Conservation (phyloP, 1,284 basidiomycete genomes). For the Sanguinoderma infundibulare region DNA sequence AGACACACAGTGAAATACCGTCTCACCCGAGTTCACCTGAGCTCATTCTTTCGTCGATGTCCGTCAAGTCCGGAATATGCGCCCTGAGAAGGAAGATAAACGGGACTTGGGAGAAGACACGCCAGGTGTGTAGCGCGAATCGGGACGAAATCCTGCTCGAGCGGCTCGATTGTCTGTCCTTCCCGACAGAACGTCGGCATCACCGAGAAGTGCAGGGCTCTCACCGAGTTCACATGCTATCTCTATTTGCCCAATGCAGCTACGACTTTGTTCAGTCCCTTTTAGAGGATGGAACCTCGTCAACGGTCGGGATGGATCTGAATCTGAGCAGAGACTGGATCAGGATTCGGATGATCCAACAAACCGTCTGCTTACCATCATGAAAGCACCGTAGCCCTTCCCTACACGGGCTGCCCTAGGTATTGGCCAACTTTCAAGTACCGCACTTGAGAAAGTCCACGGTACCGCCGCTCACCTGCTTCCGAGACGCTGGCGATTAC, state of each 20-base stretch:
- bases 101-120: too few species aligned
- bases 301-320: not conserved
- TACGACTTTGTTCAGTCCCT: constrained; percentile 12
- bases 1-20: too few species aligned
- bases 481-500: not conserved
- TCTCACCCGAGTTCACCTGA: too few species aligned
- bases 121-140: too few species aligned
- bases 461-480: too few species aligned
- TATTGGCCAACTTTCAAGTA: constrained; percentile 20
- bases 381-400: not conserved
- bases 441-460: constrained; percentile 27
- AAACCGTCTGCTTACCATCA: too few species aligned
- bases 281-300: not conserved
- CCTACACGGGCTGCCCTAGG: not conserved
- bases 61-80: too few species aligned
- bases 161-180: constrained; percentile 7
- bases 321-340: not conserved
- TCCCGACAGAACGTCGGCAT: constrained; percentile 16
- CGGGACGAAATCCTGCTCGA: too few species aligned
- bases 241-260: constrained; percentile 9
- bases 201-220: constrained; percentile 11
- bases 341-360: not conserved
- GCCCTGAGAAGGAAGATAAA: too few species aligned
- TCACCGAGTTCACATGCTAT: constrained; percentile 18
- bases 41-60: too few species aligned